Evolutionary conservation across 2,329 filamentous ascomycete species (phyloP), one percentile per base, ranked within the genome.

Genomic region (Fusarium tuaranense): DNA sequence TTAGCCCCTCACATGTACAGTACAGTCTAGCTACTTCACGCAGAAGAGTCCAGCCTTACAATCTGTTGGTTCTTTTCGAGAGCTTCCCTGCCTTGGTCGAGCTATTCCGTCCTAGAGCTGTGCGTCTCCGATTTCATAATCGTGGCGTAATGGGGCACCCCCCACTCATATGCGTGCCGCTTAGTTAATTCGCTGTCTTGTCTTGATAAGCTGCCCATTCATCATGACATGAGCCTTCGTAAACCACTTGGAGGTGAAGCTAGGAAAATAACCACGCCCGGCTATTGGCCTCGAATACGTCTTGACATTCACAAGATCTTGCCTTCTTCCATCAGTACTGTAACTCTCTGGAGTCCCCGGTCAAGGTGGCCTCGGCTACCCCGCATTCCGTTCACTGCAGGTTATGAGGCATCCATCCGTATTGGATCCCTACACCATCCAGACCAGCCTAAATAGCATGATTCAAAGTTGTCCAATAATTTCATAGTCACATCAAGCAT

Each of bases 111-210:
- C 62, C 44, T 63, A 27, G 34, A 70, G 22, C 60, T 67, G 25
- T 59, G 20, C 27, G 44, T 60, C 46, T 51, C 63, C 63, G 41
- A 70, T 75, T 77, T 65, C 75, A 78, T 75, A 78, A 78, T 78
- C 67, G 69, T 77, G 68, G 69, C 76, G 76, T 78, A 78, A 78
- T 75, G 51, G 22, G 63, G n/a, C 48, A 57, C 73, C 76, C 51
- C 76, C 76, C 76, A 70, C 76, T 78, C 76, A 71, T 41, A 69
- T 75, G 66, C 64, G 55, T 48, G 68, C 32, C 48, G 71, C 68
- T 76, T 78, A 78, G 76, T 68, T 68, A 73, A 55, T 65, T 55
- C 32, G 32, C 22, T 34, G 38, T 53, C 27, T 38, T 61, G 60
- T 71, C 69, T 78, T 75, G 69, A 76, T 75, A 75, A 76, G 73